A percentile compares a stretch with the other conserved stretches of the same genome.
These are phyloP conservation scores for Thalassiosira mediterranea DNA, from an alignment of 352 stramenopile genomes.

Conservation along the genomic window DNA sequence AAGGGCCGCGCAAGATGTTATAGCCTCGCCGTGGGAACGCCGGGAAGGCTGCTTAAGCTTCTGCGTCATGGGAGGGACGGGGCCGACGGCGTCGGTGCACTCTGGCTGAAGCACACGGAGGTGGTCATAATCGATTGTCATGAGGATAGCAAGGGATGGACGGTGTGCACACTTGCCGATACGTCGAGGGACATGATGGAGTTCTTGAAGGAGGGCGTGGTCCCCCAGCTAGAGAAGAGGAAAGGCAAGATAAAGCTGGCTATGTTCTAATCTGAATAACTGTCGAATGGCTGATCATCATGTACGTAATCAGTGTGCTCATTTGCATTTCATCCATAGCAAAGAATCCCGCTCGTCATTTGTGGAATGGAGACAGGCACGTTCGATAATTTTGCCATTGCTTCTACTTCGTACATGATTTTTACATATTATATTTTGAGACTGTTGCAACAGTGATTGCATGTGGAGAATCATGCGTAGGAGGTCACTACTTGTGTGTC, in stretches of 20 bases:
- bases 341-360: too few species aligned
- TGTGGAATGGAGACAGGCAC: too few species aligned
- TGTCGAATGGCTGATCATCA: too few species aligned
- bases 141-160: slow-evolving; percentile 70
- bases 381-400: too few species aligned
- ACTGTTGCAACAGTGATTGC: too few species aligned
- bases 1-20: slow-evolving; percentile 44
- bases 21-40: slow-evolving; percentile 75
- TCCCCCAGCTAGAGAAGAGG: slow-evolving; percentile 63
- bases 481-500: too few species aligned
- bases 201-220: slow-evolving; percentile 64
- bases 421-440: too few species aligned
- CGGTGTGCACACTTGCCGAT: slow-evolving; percentile 76
- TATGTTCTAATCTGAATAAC: slow-evolving; percentile 70
- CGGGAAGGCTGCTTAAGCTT: slow-evolving; percentile 73
- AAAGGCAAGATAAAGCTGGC: slow-evolving; percentile 63
- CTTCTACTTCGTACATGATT: too few species aligned
- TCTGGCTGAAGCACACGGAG: slow-evolving; percentile 66
- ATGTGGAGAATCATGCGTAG: too few species aligned
- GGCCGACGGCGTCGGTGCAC: slow-evolving; percentile 19
- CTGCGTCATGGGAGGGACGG: slow-evolving; percentile 32
- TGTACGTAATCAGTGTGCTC: too few species aligned
- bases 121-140: slow-evolving; percentile 69
- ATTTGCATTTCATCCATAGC: too few species aligned
- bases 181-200: slow-evolving; percentile 65